A percentile compares a stretch with the other conserved stretches of the same genome.
Evolutionary conservation across 78 protist species (phyloP).

Genomic region (Guillardia theta): DNA sequence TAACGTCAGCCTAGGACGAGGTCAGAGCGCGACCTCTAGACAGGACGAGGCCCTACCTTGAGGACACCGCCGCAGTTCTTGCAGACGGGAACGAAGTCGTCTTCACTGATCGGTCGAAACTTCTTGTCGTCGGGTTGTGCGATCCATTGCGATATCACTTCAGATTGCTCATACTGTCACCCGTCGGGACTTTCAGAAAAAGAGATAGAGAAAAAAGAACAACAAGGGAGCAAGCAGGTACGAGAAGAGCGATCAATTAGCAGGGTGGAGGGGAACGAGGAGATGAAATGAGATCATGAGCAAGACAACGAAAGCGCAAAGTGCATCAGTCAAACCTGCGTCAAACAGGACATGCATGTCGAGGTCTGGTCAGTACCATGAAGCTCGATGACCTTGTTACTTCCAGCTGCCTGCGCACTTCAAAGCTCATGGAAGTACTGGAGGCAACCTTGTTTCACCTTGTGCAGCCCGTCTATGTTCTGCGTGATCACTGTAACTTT

Average conservation of each 20-base stretch:
- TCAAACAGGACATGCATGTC: neutral
- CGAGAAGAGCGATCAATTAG: too few species aligned
- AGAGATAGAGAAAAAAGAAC: too few species aligned
- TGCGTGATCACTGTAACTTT: neutral
- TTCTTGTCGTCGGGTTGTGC: too few species aligned
- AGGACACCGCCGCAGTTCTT: neutral
- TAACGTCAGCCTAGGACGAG: neutral
- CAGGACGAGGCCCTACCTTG: too few species aligned
- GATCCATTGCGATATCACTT: too few species aligned
- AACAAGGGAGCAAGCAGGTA: too few species aligned
- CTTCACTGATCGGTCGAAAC: neutral
- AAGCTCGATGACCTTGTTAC: neutral
- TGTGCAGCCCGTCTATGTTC: slow-evolving; percentile 10
- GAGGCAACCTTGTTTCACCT: too few species aligned
- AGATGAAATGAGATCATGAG: too few species aligned
- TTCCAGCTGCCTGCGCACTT: neutral
- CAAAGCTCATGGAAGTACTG: too few species aligned
- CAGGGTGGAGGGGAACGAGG: too few species aligned
- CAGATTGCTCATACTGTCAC: too few species aligned
- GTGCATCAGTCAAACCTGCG: neutral
- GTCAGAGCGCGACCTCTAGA: too few species aligned
- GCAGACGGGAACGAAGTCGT: neutral
- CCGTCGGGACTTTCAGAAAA: neutral
- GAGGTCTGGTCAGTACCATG: neutral
- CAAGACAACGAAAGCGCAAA: neutral